Conservation (phyloP, 495 filamentous ascomycete species). For the Staphylotrichum longicolle region DNA sequence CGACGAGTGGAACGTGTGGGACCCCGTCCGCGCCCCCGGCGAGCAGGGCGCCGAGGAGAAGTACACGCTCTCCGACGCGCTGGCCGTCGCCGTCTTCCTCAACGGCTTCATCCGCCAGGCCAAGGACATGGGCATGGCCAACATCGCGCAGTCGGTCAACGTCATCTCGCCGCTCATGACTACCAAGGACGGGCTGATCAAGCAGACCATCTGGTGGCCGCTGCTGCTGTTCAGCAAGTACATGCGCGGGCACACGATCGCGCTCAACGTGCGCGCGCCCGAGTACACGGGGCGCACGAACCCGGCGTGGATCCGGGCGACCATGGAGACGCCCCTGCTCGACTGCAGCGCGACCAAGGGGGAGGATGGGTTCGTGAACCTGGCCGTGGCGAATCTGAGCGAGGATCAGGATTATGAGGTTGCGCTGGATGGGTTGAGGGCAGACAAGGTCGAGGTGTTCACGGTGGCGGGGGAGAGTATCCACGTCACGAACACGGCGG, state of each 20-base stretch:
- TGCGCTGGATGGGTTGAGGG: conserved; percentile 51
- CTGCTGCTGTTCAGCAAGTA: conserved; percentile 67
- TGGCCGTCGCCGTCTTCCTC: conserved; percentile 70
- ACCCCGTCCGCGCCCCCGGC: conserved; percentile 67
- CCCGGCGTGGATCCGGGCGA: conserved; percentile 61
- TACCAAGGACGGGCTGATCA: conserved; percentile 56
- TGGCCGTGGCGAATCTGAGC: conserved; percentile 69
- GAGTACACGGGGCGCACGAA: conserved; percentile 63
- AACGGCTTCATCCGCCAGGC: conserved; percentile 80
- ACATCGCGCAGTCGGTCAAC: conserved; percentile 76
- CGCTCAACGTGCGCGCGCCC: conserved; percentile 55
- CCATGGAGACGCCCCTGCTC: conserved; percentile 64
- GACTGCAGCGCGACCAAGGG: conserved; percentile 65
- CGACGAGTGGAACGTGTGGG: conserved; percentile 88
- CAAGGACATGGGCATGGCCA: conserved; percentile 71
- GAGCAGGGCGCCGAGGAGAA: conserved; percentile 65
- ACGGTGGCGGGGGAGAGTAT: conserved; percentile 58
- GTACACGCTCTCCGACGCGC: conserved; percentile 74
- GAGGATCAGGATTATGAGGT: conserved; percentile 57
- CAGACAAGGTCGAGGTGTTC: conserved; percentile 51
- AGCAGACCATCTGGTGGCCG: conserved; percentile 79
- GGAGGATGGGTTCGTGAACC: conserved; percentile 59
- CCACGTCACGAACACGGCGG: conserved; percentile 57
- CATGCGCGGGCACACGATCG: conserved; percentile 70
- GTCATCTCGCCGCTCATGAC: conserved; percentile 79